These are phyloP conservation scores for Cladosporium sp. DNA, from an alignment of 2,329 filamentous ascomycete species.

Conservation along the genomic window DNA sequence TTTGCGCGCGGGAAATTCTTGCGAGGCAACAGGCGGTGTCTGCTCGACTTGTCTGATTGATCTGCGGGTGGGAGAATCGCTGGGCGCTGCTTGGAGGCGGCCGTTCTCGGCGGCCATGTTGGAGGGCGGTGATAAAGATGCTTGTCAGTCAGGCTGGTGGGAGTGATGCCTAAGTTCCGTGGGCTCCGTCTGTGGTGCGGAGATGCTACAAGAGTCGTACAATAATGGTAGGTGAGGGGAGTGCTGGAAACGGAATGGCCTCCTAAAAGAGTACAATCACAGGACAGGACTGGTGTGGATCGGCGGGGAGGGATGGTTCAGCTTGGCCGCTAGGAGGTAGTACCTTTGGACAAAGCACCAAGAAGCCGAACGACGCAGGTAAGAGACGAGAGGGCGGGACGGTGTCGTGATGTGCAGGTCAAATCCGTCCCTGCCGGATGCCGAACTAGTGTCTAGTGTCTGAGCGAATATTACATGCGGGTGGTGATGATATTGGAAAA, in stretches of 20 bases:
- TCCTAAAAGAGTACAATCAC: background rate
- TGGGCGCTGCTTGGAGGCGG: background rate
- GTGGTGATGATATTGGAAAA: too few relatives aligned
- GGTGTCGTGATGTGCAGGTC: too few relatives aligned
- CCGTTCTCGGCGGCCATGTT: conserved; percentile 11
- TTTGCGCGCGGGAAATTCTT: conserved; percentile 7
- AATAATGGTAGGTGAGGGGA: background rate
- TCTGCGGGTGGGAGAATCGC: conserved; percentile 4
- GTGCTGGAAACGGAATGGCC: background rate
- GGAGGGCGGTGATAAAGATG: background rate
- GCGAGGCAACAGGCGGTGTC: conserved; percentile 9
- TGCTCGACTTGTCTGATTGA: conserved; percentile 11
- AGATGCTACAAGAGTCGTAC: background rate
- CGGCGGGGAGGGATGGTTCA: too few relatives aligned
- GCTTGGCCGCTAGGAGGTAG: too few relatives aligned
- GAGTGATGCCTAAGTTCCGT: background rate
- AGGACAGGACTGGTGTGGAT: too few relatives aligned
- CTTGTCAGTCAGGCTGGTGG: background rate
- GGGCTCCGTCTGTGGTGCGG: too few relatives aligned
- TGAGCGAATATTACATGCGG: too few relatives aligned
- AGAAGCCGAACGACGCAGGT: too few relatives aligned
- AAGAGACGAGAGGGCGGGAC: too few relatives aligned
- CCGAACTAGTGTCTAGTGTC: too few relatives aligned
- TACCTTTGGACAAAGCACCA: too few relatives aligned
- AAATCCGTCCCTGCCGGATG: too few relatives aligned